Conservation (phyloP, 495 filamentous ascomycete genomes). For the Collariella sp. region DNA sequence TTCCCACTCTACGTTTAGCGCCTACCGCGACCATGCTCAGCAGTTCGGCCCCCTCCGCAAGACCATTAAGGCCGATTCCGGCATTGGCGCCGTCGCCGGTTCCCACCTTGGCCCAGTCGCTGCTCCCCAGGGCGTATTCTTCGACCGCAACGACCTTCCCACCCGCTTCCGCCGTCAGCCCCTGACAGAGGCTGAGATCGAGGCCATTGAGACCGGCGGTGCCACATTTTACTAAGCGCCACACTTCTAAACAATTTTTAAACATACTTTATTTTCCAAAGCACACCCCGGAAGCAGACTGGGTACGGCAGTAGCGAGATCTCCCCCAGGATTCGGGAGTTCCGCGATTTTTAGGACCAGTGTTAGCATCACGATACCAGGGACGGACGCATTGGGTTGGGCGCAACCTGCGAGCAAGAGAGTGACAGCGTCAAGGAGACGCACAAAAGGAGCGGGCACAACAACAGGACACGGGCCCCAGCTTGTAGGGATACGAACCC, state of each 20-base stretch:
- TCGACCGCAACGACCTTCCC: constrained; percentile 85
- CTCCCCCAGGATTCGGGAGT: not conserved
- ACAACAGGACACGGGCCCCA: not conserved
- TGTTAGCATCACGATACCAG: not conserved
- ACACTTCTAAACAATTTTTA: not conserved
- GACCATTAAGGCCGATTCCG: constrained; percentile 40
- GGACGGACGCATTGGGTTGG: too few relatives aligned
- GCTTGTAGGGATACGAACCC: not conserved
- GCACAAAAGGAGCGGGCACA: not conserved
- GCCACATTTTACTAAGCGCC: constrained; percentile 44
- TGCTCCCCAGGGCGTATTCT: constrained; percentile 65
- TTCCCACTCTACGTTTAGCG: constrained; percentile 66
- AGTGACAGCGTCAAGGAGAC: not conserved
- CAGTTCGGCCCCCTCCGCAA: constrained; percentile 83
- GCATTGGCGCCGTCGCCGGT: constrained; percentile 58
- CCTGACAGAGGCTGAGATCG: constrained; percentile 76
- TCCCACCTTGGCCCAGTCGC: constrained; percentile 60
- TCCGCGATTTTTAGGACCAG: not conserved
- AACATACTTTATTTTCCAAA: not conserved
- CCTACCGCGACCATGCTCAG: constrained; percentile 85
- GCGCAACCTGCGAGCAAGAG: not conserved
- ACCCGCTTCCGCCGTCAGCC: constrained; percentile 65
- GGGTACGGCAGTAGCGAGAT: not conserved
- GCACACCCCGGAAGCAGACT: not conserved
- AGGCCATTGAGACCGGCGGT: constrained; percentile 87